phyloP scores from a whole-genome alignment of 768 basidiomycete genomes.

The Lactarius deliciosus region DNA sequence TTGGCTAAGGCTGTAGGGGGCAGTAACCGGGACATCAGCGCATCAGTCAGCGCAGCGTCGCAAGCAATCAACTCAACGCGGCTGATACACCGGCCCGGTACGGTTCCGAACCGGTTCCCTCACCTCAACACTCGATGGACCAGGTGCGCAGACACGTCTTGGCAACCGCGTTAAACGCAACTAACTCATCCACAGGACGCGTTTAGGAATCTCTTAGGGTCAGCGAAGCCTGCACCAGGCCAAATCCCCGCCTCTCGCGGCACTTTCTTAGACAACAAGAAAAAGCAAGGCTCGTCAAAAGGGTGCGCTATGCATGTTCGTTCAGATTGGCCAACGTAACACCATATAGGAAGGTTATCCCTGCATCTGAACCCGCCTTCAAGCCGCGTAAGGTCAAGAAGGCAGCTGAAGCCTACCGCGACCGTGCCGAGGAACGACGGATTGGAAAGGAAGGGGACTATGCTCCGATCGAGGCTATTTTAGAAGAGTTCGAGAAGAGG shows the following conservation, averaged over 20 bases:
- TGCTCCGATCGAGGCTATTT: constrained; percentile 74
- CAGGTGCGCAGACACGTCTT: constrained; percentile 22
- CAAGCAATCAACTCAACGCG: neutral
- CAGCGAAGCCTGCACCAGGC: constrained; percentile 34
- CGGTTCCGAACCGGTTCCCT: neutral
- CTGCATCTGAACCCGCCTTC: constrained; percentile 62
- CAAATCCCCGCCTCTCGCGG: constrained; percentile 36
- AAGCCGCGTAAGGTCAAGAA: constrained; percentile 77
- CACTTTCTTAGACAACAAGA: constrained; percentile 35
- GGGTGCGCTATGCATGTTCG: constrained; percentile 14
- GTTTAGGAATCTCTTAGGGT: constrained; percentile 52
- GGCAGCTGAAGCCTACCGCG: constrained; percentile 56
- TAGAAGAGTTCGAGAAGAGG: constrained; percentile 77
- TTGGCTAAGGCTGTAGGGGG: neutral
- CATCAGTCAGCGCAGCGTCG: neutral
- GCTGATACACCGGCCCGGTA: neutral
- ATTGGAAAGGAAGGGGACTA: constrained; percentile 68
- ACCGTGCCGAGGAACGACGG: constrained; percentile 74
- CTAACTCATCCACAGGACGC: constrained; percentile 48
- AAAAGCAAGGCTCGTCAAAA: constrained; percentile 24
- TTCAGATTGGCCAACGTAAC: neutral
- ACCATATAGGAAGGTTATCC: constrained; percentile 45
- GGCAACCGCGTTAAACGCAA: neutral
- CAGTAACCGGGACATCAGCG: neutral
- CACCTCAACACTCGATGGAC: constrained; percentile 15